phyloP scores from a whole-genome alignment of 345 rosid species.

The Heritiera littoralis region DNA sequence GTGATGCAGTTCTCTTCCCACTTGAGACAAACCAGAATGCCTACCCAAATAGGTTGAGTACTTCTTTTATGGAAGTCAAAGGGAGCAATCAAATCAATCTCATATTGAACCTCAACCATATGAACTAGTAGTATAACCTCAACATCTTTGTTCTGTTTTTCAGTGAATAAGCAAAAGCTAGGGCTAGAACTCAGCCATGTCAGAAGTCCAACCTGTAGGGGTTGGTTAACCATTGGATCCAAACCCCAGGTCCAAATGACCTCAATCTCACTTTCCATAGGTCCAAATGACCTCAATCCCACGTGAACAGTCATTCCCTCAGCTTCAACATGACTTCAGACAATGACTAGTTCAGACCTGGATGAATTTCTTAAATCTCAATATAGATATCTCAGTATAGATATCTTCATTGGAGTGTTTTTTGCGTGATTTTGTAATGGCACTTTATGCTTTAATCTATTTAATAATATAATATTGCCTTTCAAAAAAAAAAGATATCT shows the following conservation, averaged over 20 bases:
- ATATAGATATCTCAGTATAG: too few species aligned
- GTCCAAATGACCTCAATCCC: neutral
- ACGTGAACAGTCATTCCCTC: neutral
- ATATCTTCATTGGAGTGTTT: too few species aligned
- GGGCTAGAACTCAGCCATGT: neutral
- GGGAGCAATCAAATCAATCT: neutral
- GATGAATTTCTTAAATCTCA: neutral
- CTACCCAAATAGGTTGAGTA: neutral
- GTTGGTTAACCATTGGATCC: neutral
- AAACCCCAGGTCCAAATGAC: neutral
- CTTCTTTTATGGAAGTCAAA: neutral
- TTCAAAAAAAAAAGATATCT: too few species aligned
- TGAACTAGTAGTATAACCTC: neutral
- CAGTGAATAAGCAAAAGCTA: neutral
- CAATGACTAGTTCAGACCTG: neutral
- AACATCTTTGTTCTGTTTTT: neutral
- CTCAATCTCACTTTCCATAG: neutral
- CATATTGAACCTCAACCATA: conserved; percentile 1
- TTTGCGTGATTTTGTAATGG: too few species aligned
- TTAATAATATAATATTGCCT: too few species aligned
- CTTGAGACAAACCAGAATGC: neutral
- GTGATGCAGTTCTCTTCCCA: neutral
- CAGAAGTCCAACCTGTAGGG: neutral
- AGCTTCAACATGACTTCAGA: too few species aligned
- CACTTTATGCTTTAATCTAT: too few species aligned